Conservation (phyloP, 2,329 filamentous ascomycete genomes). For the Aspergillus pseudoterreus region DNA sequence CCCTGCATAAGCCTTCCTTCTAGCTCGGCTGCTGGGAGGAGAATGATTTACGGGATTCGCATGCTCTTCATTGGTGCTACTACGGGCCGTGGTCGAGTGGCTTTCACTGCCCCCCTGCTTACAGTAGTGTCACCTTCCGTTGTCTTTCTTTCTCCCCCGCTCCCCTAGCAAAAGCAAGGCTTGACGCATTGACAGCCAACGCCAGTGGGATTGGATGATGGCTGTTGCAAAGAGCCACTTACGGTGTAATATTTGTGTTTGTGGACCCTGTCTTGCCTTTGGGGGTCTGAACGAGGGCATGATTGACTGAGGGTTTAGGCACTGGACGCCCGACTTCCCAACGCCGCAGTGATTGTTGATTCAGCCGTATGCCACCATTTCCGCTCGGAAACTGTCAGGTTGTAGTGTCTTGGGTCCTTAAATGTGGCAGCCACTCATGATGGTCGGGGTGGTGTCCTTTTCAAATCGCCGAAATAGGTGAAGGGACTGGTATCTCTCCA, state of each 20-base stretch:
- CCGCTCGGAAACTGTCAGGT: too few relatives aligned
- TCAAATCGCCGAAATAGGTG: too few relatives aligned
- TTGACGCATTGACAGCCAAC: not conserved
- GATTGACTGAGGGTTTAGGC: not conserved
- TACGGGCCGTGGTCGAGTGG: not conserved
- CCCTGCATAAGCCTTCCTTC: not conserved
- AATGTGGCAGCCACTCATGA: too few relatives aligned
- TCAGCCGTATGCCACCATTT: not conserved
- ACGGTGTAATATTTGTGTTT: not conserved
- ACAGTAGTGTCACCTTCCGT: not conserved
- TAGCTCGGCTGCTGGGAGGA: not conserved
- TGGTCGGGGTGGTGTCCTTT: too few relatives aligned
- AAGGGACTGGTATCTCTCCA: too few relatives aligned
- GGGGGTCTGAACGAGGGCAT: not conserved
- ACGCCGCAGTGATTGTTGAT: too few relatives aligned
- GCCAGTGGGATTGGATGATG: not conserved
- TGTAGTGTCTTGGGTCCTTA: too few relatives aligned
- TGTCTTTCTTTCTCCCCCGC: not conserved
- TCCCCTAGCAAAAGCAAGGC: not conserved
- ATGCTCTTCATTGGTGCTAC: not conserved
- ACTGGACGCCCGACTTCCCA: too few relatives aligned
- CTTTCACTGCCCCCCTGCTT: not conserved
- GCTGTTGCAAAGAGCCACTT: not conserved
- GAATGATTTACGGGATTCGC: not conserved
- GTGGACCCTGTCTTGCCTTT: not conserved